Evolutionary conservation across 2,329 filamentous ascomycete species (phyloP).

Genomic region (Paecilomyces dactylethromorphus): DNA sequence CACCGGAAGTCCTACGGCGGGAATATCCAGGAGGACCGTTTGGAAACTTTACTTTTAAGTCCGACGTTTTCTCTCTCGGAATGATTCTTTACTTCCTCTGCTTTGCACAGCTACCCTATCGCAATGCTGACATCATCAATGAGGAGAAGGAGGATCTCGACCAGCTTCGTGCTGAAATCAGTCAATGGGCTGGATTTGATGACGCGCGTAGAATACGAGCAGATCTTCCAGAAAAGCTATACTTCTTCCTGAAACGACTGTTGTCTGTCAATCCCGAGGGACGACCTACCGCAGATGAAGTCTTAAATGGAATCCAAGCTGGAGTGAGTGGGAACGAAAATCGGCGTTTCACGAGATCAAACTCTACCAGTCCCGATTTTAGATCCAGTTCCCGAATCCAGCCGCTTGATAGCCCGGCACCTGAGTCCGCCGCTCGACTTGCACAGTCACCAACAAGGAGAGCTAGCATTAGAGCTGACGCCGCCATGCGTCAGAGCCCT

Average conservation of each 20-base stretch:
- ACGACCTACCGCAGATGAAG: conserved; percentile 78
- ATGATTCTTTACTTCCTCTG: conserved; percentile 99
- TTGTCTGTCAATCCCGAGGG: conserved; percentile 70
- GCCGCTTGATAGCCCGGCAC: conserved; percentile 29
- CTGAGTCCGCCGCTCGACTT: conserved; percentile 18
- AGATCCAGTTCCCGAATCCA: conserved; percentile 29
- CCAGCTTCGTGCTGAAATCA: conserved; percentile 75
- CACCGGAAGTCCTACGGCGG: conserved; percentile 78
- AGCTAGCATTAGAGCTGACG: conserved; percentile 8
- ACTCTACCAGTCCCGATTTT: conserved; percentile 25
- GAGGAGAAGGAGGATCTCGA: conserved; percentile 93
- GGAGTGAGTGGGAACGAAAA: conserved; percentile 48
- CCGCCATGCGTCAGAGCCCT: conserved; percentile 18
- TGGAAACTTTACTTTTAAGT: conserved; percentile 94
- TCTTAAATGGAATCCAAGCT: conserved; percentile 68
- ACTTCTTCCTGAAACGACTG: conserved; percentile 73
- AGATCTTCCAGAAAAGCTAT: conserved; percentile 80
- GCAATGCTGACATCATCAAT: conserved; percentile 72
- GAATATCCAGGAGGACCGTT: conserved; percentile 60
- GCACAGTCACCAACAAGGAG: conserved; percentile 22
- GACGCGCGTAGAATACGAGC: conserved; percentile 67
- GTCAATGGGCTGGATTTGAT: conserved; percentile 78
- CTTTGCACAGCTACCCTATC: conserved; percentile 82
- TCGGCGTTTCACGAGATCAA: conserved; percentile 30
- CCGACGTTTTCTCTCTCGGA: conserved; percentile 94